Conservation (phyloP, 176 grass and related monocot species). For the Eleusine coracana region DNA sequence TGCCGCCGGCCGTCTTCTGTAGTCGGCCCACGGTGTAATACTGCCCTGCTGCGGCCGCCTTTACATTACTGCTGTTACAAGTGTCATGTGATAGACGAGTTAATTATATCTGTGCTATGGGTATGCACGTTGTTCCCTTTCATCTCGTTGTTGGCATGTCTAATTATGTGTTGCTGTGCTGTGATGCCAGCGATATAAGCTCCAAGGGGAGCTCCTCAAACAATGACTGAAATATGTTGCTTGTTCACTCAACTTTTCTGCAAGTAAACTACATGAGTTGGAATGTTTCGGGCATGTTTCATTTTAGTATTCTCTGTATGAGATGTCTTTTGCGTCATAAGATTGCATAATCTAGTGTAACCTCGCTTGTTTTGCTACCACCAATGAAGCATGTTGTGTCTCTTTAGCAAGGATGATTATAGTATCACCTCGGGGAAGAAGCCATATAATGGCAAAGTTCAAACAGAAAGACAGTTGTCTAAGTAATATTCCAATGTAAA, state of each 20-base stretch:
- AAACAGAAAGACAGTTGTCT: too few relatives aligned
- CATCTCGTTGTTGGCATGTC: constrained; percentile 14
- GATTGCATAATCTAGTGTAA: too few relatives aligned
- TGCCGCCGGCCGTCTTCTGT: background rate
- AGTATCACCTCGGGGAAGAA: too few relatives aligned
- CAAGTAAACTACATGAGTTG: background rate
- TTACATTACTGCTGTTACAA: constrained; percentile 30
- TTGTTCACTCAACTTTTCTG: background rate
- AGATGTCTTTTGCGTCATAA: background rate
- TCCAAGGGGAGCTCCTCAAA: background rate
- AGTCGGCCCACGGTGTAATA: background rate
- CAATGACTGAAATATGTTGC: background rate
- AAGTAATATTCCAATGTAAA: background rate
- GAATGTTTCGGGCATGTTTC: background rate
- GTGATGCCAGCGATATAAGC: constrained; percentile 28
- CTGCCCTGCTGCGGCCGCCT: constrained; percentile 2
- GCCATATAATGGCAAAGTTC: too few relatives aligned
- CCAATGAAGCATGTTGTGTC: background rate
- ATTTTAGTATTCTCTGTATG: background rate
- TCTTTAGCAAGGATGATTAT: background rate
- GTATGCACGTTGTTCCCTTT: constrained; percentile 7
- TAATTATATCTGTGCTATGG: constrained; percentile 25
- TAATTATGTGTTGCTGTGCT: constrained; percentile 29
- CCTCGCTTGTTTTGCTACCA: background rate
- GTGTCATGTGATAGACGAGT: constrained; percentile 44